phyloP scores from a whole-genome alignment of 805 yeast genomes.

The Candida ponderosae region DNA sequence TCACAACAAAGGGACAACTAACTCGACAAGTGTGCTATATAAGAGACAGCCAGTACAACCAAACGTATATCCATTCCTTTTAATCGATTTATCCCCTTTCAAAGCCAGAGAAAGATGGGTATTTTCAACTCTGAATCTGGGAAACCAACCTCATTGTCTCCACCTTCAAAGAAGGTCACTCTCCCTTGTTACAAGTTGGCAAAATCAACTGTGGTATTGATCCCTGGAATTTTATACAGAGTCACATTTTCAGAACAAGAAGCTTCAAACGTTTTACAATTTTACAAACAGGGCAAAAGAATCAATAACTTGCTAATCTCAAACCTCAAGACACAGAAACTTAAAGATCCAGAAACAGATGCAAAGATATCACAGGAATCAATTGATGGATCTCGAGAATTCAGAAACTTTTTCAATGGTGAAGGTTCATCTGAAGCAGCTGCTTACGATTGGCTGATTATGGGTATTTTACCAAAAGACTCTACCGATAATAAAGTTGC shows the following conservation, averaged over 20 bases:
- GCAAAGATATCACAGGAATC: conserved; percentile 1
- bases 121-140: not conserved
- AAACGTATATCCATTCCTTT: too few species aligned
- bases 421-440: conserved; percentile 9
- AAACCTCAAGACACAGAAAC: not conserved
- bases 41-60: too few species aligned
- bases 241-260: conserved; percentile 41
- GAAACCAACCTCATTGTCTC: not conserved
- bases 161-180: conserved; percentile 1
- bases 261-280: conserved; percentile 38
- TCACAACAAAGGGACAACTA: too few species aligned
- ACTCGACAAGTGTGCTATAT: too few species aligned
- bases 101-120: conserved; percentile 1
- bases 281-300: conserved; percentile 22
- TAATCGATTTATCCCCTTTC: too few species aligned
- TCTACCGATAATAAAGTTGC: conserved; percentile 23
- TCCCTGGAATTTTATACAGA: conserved; percentile 58
- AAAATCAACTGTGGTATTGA: conserved; percentile 29
- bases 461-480: conserved; percentile 15
- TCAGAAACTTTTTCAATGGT: conserved; percentile 15
- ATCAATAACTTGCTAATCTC: conserved; percentile 16
- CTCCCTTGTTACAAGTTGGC: conserved; percentile 16
- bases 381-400: conserved; percentile 9
- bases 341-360: not conserved
- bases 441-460: conserved; percentile 18